phyloP scores from a whole-genome alignment of 371 early-diverging fungal genomes.

The Haplosporangium sp. region DNA sequence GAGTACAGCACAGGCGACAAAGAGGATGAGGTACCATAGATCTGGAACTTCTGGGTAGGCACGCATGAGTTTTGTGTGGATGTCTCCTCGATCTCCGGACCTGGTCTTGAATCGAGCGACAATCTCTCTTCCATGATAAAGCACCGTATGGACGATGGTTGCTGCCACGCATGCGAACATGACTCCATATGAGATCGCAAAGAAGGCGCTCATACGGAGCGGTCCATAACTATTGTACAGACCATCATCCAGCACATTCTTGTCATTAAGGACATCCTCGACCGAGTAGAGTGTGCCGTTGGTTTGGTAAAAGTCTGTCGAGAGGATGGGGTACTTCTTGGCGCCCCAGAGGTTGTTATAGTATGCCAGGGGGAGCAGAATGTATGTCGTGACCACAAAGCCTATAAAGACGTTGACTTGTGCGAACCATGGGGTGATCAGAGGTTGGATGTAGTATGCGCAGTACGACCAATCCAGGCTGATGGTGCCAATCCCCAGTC shows the following conservation, averaged over 20 bases:
- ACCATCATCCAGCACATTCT: conserved; percentile 49
- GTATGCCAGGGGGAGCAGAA: conserved; percentile 18
- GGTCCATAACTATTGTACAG: conserved; percentile 62
- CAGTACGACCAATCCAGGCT: neutral
- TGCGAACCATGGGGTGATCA: conserved; percentile 23
- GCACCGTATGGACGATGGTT: conserved; percentile 57
- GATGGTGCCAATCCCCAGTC: neutral
- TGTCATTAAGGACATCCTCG: conserved; percentile 12
- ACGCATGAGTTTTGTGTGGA: conserved; percentile 75
- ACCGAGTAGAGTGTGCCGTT: conserved; percentile 6
- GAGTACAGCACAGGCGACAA: conserved; percentile 58
- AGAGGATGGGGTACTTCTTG: conserved; percentile 7
- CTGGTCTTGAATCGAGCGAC: conserved; percentile 13
- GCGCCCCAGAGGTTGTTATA: conserved; percentile 22
- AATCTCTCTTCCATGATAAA: conserved; percentile 60
- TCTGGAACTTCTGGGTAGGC: conserved; percentile 72
- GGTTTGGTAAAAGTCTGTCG: neutral
- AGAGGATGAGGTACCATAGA: conserved; percentile 72
- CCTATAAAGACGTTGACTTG: conserved; percentile 29
- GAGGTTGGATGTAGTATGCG: conserved; percentile 16
- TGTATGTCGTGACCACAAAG: conserved; percentile 9
- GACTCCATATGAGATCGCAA: conserved; percentile 58
- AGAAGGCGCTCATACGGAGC: conserved; percentile 66
- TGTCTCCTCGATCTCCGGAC: conserved; percentile 61
- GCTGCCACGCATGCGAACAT: conserved; percentile 60